Conservation (phyloP, 495 filamentous ascomycete genomes). For the Aspergillus nidulans region DNA sequence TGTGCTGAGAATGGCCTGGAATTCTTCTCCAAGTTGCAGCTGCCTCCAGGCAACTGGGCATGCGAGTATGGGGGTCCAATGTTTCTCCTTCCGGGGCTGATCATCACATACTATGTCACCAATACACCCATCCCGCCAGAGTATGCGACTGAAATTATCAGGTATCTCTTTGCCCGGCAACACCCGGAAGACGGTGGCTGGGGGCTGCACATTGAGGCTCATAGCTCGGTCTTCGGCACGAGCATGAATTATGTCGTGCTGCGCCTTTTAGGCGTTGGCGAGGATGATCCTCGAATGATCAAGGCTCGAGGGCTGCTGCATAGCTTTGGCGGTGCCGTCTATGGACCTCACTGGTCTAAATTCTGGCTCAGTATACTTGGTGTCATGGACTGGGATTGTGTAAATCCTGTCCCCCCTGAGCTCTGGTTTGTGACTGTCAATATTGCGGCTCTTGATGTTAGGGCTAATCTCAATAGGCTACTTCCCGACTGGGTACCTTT, state of each 20-base stretch:
- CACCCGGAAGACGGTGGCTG: constrained; percentile 89
- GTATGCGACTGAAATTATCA: constrained; percentile 82
- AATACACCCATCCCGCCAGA: constrained; percentile 80
- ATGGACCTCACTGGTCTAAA: constrained; percentile 92
- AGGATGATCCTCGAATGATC: constrained; percentile 79
- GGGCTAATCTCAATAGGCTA: constrained; percentile 44
- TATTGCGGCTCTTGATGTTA: neutral
- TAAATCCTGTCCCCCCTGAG: constrained; percentile 91
- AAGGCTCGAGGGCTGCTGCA: constrained; percentile 82
- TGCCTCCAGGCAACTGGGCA: constrained; percentile 86
- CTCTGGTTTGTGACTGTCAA: constrained; percentile 57
- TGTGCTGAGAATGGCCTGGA: constrained; percentile 75
- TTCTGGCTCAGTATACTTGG: constrained; percentile 85
- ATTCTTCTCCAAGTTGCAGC: constrained; percentile 88
- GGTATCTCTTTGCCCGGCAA: constrained; percentile 87
- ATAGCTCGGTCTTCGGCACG: constrained; percentile 88
- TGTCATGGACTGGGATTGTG: constrained; percentile 82
- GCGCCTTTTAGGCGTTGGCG: constrained; percentile 80
- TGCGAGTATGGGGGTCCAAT: constrained; percentile 92
- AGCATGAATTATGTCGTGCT: constrained; percentile 83
- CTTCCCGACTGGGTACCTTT: constrained; percentile 94
- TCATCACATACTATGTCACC: constrained; percentile 88
- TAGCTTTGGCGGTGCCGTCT: constrained; percentile 77
- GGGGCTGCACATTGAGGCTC: constrained; percentile 95
- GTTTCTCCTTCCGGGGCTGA: constrained; percentile 82